Evolutionary conservation across 805 yeast species (phyloP), one percentile per base, ranked within the genome.

Genomic region (Starmerella etchellsii): DNA sequence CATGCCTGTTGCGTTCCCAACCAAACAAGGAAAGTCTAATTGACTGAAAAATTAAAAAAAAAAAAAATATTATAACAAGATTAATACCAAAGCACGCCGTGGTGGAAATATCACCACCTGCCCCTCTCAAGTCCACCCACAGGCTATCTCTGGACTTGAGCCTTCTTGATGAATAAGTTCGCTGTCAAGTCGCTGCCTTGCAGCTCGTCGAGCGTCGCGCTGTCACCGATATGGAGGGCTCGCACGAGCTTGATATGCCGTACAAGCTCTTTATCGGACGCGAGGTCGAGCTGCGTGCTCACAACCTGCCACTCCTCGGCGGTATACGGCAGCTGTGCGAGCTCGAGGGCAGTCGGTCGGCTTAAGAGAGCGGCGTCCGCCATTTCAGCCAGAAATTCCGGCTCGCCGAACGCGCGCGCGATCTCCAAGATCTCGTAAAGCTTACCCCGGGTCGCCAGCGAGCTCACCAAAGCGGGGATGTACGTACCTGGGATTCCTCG

Each of bases 301-400:
- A 49, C 20, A 5, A 37, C 31, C 25, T 22, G 26, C 53, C 53
- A 49, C 31, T 49, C 52, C 21, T 41, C 49, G 13, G 44, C 26
- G 10, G 45, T 40, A 36, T 34, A 42, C 13, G 46, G 32, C 21
- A 48, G 44, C 44, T 49, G 52, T n/a, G 52, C 49, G 3, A 49
- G 40, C 26, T 36, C 46, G 22, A 34, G 24, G 19, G 37, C 29
- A 8, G 9, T 8, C 4, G 16, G 21, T 31, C 10, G 20, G 31
- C 37, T 36, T 11, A 16, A 28, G 15, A 38, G 34, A 14, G 42
- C 41, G 9, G 37, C 35, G n/a, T 31, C 35, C 7, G 47, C 46
- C n/a, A 42, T 37, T 11, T 21, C 40, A n/a, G 4, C 28, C 14
- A 49, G 43, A 26, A 29, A 41, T 14, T 32, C 36, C 15, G 28